Conservation (phyloP, 805 yeast species). For the Candida krabiensis region DNA sequence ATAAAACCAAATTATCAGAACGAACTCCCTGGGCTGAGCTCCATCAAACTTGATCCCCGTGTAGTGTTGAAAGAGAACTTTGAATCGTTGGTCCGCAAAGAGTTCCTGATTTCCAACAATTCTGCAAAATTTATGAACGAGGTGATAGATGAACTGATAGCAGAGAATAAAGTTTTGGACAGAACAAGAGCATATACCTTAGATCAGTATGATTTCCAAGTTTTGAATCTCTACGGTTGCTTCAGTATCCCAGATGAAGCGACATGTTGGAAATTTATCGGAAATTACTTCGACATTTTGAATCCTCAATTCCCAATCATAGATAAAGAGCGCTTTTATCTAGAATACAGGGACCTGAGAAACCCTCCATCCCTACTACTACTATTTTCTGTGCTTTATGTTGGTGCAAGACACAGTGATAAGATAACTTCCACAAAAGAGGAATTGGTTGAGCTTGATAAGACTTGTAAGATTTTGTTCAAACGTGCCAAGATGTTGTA, state of each 20-base stretch:
- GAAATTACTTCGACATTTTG: slow-evolving; percentile 60
- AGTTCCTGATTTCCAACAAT: slow-evolving; percentile 10
- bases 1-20: slow-evolving; percentile 9
- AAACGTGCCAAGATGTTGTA: slow-evolving; percentile 61
- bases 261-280: slow-evolving; percentile 60
- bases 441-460: slow-evolving; percentile 45
- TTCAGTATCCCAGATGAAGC: slow-evolving; percentile 66
- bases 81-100: slow-evolving; percentile 13
- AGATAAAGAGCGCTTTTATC: slow-evolving; percentile 61
- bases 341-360: slow-evolving; percentile 51
- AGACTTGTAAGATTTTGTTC: slow-evolving; percentile 31
- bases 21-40: slow-evolving; percentile 8
- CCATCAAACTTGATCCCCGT: slow-evolving; percentile 11
- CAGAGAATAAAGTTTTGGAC: slow-evolving; percentile 15
- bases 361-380: slow-evolving; percentile 64
- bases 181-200: slow-evolving; percentile 23
- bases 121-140: slow-evolving; percentile 29
- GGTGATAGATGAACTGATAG: slow-evolving; percentile 17
- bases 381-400: slow-evolving; percentile 61
- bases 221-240: slow-evolving; percentile 65
- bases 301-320: slow-evolving; percentile 70
- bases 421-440: slow-evolving; percentile 53
- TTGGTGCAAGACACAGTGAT: slow-evolving; percentile 62
- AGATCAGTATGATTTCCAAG: slow-evolving; percentile 53
- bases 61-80: slow-evolving; percentile 12